Conservation (phyloP, 768 basidiomycete genomes). For the Agrocybe pediades region DNA sequence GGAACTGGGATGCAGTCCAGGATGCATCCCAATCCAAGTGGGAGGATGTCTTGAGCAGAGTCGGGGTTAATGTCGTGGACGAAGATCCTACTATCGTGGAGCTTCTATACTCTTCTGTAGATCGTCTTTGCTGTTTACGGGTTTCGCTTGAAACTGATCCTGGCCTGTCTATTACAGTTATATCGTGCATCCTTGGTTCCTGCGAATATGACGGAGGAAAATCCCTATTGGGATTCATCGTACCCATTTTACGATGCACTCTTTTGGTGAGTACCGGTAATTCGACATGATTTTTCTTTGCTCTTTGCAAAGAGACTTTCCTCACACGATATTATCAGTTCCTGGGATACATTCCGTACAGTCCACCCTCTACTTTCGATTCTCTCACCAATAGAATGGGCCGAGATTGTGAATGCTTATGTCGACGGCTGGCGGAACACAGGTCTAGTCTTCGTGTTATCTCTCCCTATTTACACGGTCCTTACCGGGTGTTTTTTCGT, state of each 20-base stretch:
- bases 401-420: conserved; percentile 48
- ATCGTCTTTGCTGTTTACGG: conserved; percentile 4
- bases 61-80: conserved; percentile 30
- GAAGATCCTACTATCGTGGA: conserved; percentile 46
- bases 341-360: conserved; percentile 57
- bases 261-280: conserved; percentile 43
- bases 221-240: conserved; percentile 48
- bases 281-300: neutral
- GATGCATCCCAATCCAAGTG: conserved; percentile 37
- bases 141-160: neutral
- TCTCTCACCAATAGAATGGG: conserved; percentile 45
- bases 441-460: conserved; percentile 23
- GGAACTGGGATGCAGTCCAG: conserved; percentile 46
- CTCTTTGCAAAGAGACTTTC: neutral
- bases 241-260: conserved; percentile 53
- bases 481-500: neutral
- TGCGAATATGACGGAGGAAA: conserved; percentile 50
- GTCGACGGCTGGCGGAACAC: conserved; percentile 53
- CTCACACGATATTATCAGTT: conserved; percentile 29
- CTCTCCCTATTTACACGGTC: neutral
- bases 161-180: conserved; percentile 28
- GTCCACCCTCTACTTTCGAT: conserved; percentile 52
- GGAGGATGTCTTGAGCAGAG: conserved; percentile 44
- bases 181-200: conserved; percentile 54
- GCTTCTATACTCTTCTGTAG: conserved; percentile 49